Conservation (phyloP, 2,329 filamentous ascomycete genomes). For the Zymoseptoria crescenta region DNA sequence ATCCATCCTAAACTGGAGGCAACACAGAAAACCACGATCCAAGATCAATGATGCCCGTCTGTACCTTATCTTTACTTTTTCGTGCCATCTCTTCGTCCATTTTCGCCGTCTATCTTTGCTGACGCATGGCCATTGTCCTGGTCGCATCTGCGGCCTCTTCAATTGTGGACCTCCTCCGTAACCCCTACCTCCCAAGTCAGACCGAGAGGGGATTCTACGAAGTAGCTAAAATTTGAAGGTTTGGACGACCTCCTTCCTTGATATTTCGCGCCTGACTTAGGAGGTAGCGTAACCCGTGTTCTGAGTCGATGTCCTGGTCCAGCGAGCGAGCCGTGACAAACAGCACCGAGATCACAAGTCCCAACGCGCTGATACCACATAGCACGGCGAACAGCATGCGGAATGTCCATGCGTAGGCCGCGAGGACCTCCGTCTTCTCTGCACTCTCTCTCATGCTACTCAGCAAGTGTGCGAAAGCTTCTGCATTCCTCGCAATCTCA, state of each 20-base stretch:
- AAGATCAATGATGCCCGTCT: not conserved
- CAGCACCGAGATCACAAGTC: constrained; percentile 9
- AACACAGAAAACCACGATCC: not conserved
- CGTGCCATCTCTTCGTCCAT: too few species aligned
- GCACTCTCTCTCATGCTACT: constrained; percentile 8
- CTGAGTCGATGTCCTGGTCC: constrained; percentile 11
- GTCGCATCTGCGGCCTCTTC: too few species aligned
- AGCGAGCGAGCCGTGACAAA: constrained; percentile 11
- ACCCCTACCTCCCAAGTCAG: too few species aligned
- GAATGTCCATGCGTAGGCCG: constrained; percentile 17
- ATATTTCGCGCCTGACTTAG: too few species aligned
- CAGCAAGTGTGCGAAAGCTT: constrained; percentile 16
- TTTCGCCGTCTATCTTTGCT: too few species aligned
- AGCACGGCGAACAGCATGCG: constrained; percentile 18
- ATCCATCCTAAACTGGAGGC: not conserved
- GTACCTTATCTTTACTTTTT: too few species aligned
- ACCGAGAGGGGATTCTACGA: too few species aligned
- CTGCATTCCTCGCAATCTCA: constrained; percentile 15
- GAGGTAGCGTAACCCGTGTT: constrained; percentile 9
- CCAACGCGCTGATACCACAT: constrained; percentile 19
- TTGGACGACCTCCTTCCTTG: too few species aligned
- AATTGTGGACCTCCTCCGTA: too few species aligned
- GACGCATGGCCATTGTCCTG: too few species aligned
- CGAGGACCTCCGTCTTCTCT: constrained; percentile 8
- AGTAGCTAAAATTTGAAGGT: too few species aligned